Conservation (phyloP, 208 protist genomes). For the Zelonia costaricensis region DNA sequence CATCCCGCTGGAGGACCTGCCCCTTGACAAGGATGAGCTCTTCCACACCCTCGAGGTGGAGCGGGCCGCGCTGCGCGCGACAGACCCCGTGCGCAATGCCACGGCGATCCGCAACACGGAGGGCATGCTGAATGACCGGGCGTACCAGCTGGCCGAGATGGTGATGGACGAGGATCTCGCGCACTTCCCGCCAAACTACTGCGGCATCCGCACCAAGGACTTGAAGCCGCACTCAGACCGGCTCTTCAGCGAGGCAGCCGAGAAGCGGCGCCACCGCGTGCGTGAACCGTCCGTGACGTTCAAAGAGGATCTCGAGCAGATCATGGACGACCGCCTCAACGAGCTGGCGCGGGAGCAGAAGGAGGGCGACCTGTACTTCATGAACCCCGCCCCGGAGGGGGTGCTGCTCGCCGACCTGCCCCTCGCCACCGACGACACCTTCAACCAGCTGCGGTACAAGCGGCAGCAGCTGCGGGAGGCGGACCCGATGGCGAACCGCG, state of each 20-base stretch:
- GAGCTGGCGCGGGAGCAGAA: constrained; percentile 66
- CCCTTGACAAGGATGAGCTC: constrained; percentile 46
- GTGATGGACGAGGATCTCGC: constrained; percentile 65
- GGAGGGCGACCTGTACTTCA: constrained; percentile 80
- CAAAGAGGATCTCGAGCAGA: constrained; percentile 51
- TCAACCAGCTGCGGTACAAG: constrained; percentile 45
- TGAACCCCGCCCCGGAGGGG: constrained; percentile 48
- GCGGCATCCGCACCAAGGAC: constrained; percentile 53
- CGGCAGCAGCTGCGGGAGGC: constrained; percentile 46
- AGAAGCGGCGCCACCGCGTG: constrained; percentile 43
- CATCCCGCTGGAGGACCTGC: constrained; percentile 62
- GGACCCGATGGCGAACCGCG: constrained; percentile 56
- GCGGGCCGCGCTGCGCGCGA: constrained; percentile 44
- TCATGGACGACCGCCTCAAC: constrained; percentile 62
- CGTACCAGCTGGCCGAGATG: constrained; percentile 49
- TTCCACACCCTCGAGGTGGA: constrained; percentile 69
- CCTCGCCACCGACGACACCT: constrained; percentile 45
- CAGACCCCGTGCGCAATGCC: constrained; percentile 35
- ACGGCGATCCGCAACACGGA: constrained; percentile 39
- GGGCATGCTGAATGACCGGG: constrained; percentile 71
- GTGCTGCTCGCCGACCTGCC: constrained; percentile 35
- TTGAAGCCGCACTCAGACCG: constrained; percentile 63
- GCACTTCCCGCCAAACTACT: constrained; percentile 46
- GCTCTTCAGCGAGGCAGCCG: constrained; percentile 59
- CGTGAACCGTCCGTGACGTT: constrained; percentile 26